Evolutionary conservation across 2,329 filamentous ascomycete genomes (phyloP).

Genomic region (Amylocarpus encephaloides): DNA sequence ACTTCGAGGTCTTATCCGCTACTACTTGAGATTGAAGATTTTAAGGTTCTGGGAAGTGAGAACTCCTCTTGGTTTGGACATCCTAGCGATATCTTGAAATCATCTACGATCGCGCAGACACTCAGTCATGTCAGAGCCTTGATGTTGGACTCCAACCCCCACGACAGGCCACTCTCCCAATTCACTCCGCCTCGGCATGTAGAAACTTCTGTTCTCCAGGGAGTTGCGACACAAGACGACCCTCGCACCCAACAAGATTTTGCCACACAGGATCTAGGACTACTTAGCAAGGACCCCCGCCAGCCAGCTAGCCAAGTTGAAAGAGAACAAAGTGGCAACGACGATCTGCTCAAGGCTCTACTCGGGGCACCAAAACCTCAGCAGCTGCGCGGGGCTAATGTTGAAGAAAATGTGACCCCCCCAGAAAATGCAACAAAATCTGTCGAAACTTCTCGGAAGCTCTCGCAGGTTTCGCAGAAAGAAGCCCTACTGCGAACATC

Average conservation of each 20-base stretch:
- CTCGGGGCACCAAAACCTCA: neutral
- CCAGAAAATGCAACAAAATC: neutral
- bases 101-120: neutral
- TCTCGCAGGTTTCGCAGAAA: neutral
- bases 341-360: neutral
- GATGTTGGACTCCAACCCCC: neutral
- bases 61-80: constrained; percentile 25
- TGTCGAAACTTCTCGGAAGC: neutral
- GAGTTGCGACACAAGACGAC: no score
- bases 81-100: constrained; percentile 18
- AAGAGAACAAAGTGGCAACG: neutral
- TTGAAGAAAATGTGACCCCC: neutral
- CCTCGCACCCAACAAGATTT: neutral
- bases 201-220: no score
- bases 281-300: neutral
- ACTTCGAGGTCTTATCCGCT: constrained; percentile 9
- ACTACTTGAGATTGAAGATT: constrained; percentile 22
- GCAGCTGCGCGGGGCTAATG: neutral
- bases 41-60: constrained; percentile 26
- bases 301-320: neutral
- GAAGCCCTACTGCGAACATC: neutral
- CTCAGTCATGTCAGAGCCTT: constrained; percentile 1
- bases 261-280: neutral
- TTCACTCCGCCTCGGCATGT: no score
- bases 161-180: neutral